These are phyloP conservation scores for Betula pendula DNA, from an alignment of 306 rosid species.

Conservation along the genomic window DNA sequence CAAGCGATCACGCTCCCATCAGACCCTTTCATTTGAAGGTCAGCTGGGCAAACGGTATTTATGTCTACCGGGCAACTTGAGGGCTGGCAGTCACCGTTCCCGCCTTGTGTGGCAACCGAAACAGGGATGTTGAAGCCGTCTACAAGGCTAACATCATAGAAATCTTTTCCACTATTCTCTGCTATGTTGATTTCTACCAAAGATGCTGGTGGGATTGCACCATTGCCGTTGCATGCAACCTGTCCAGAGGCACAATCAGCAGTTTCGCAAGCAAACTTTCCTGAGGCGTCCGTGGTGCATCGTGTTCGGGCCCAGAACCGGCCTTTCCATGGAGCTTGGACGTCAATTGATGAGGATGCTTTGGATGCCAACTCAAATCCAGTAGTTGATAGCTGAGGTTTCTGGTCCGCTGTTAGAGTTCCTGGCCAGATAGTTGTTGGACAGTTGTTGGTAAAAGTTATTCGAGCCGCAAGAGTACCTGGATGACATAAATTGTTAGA, in stretches of 20 bases:
- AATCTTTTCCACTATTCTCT: constrained; percentile 33
- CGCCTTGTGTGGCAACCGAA: constrained; percentile 25
- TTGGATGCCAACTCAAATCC: constrained; percentile 32
- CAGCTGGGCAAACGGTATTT: constrained; percentile 29
- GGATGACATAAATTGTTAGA: not conserved
- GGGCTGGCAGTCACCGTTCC: constrained; percentile 16
- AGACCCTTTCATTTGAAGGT: constrained; percentile 22
- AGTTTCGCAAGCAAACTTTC: constrained; percentile 36
- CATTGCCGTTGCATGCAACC: constrained; percentile 38
- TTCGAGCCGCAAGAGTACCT: constrained; percentile 21
- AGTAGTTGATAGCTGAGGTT: constrained; percentile 32
- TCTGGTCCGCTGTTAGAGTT: constrained; percentile 27
- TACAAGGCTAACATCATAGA: constrained; percentile 39
- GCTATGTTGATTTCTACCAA: constrained; percentile 38
- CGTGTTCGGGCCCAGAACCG: constrained; percentile 40
- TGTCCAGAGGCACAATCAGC: constrained; percentile 40
- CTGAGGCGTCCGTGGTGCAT: constrained; percentile 27
- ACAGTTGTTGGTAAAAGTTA: constrained; percentile 38
- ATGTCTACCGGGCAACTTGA: constrained; percentile 30
- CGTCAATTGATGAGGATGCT: not conserved
- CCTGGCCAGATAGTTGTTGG: constrained; percentile 41
- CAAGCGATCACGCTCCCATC: constrained; percentile 41
- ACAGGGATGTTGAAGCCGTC: constrained; percentile 53
- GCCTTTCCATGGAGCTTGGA: constrained; percentile 42
- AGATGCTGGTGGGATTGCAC: constrained; percentile 43